Evolutionary conservation across 2,329 filamentous ascomycete species (phyloP), one percentile per base, ranked within the genome.

Genomic region (Cyphellophora europaea): DNA sequence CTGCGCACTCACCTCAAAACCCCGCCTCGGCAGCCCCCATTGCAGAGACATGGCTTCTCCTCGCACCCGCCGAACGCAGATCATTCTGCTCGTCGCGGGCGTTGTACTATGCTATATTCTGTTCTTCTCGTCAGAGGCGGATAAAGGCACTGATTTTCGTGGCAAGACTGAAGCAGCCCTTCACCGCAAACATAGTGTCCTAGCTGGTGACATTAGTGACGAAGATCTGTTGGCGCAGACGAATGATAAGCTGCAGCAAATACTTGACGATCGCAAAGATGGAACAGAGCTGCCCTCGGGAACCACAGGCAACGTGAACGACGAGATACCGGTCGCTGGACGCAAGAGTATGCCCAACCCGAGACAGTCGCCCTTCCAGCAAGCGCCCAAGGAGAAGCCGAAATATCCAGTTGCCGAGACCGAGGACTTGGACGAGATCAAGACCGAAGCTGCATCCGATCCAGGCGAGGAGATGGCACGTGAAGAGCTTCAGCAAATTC

Each of bases 401-500:
- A 43, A 45, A 33, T 41, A 45, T 23, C 40, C 44, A 15, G 33
- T 38, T 6, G 38, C 32, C 11, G 35, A 30, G 8, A 15, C 25
- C 12, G 30, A 33, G 19, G 31, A 38, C 19, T 17, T 32, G 11
- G 33, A 35, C 11, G 29, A 19, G n/a, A 33, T 35, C n/a, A 34
- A 37, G 19, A 38, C 35, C 29, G 38, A 48, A 16, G 43, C 44
- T 42, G 11, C 51, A 58, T 30, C 57, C 64, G 34, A 52, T 52
- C 23, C 49, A 55, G 31, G 69, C 45, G 74, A 81, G 36, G 70
- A 74, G 36, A 70, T 77, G 36, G 75, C 82, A 2, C 78, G 87
- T 55, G 61, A 63, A 12, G 83, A 86, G 56, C 61, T 96, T 43
- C 81, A 86, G 51, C 58, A 60, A 5, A 93, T 96, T 32, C 59